These are phyloP conservation scores for Mortierella sp. DNA, from an alignment of 371 early-diverging fungal genomes.

Conservation along the genomic window DNA sequence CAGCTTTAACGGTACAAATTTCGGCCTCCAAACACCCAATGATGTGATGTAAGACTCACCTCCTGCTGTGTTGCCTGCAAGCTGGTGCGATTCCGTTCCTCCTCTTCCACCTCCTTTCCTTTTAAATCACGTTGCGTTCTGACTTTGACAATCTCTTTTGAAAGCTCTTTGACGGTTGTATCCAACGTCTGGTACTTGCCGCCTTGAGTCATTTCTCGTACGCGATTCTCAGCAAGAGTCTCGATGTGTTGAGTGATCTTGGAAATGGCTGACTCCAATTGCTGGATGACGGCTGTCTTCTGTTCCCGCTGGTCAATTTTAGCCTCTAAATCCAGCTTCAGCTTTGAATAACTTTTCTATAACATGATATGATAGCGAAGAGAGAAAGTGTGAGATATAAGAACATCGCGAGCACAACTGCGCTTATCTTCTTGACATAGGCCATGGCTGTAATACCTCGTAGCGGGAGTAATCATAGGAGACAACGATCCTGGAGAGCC, in stretches of 20 bases:
- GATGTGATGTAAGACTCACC: slow-evolving; percentile 51
- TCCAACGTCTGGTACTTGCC: slow-evolving; percentile 76
- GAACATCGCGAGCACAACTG: too few species aligned
- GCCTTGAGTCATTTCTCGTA: slow-evolving; percentile 68
- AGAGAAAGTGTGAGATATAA: too few species aligned
- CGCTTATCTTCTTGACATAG: background rate
- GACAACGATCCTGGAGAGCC: slow-evolving; percentile 78
- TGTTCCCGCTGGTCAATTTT: slow-evolving; percentile 22
- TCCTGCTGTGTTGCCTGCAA: slow-evolving; percentile 58
- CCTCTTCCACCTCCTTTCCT: slow-evolving; percentile 78
- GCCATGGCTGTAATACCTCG: slow-evolving; percentile 51
- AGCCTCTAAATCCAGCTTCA: slow-evolving; percentile 26
- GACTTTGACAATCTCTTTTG: slow-evolving; percentile 80
- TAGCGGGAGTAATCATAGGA: slow-evolving; percentile 84
- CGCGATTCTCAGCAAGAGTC: slow-evolving; percentile 27
- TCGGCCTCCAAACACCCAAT: background rate
- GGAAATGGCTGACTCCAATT: slow-evolving; percentile 28
- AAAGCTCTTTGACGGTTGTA: slow-evolving; percentile 71
- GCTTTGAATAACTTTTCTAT: slow-evolving; percentile 39
- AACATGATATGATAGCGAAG: background rate
- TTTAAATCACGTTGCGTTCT: slow-evolving; percentile 85
- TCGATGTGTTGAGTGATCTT: slow-evolving; percentile 48
- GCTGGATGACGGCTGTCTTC: slow-evolving; percentile 30
- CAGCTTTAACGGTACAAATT: background rate
- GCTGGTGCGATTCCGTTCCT: slow-evolving; percentile 60